Evolutionary conservation across 208 protist genomes (phyloP), one percentile per base, ranked within the genome.

Genomic region (Leishmania tarentolae): DNA sequence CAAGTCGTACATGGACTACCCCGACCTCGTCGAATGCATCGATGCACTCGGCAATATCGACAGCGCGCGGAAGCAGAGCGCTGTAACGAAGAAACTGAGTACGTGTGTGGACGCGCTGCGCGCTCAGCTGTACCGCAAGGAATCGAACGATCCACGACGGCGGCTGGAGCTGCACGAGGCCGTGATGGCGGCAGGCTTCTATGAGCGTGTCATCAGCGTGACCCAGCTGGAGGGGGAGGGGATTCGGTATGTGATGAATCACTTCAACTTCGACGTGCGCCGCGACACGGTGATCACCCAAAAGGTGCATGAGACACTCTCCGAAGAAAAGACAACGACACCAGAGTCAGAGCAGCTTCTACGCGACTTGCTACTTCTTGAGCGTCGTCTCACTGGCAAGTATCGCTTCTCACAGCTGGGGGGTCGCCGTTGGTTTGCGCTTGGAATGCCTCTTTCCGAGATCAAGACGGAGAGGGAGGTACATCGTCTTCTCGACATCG

Each of bases 231-330:
- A 94, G 53, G 93, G 93, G 31, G 93, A 97, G 82, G 81, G 77
- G 21, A 88, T 91, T 47, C 88, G 95, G 37, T 98, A 96, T 87
- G 91, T 96, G 28, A 76, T 97, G 28, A 91, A 97, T 76, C 95
- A 98, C 87, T 98, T 94, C 87, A 97, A 97, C 79, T 97, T 97
- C 80, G 93, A 97, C 82, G 85, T 98, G 24, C 95, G 95, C 47
- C 95, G 95, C 31, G 95, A 98, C 84, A 93, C 82, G 3, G 37
- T 66, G 31, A 97, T 98, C 77, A 95, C 95, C 3, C 85, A 87
- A 37, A 86, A 86, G 63, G 88, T 95, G 53, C 92, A 95, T 69
- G 85, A 95, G 40, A 89, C 87, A 28, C 53, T 95, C 47, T 82
- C 88, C 13, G 83, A 86, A 57, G 85, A 86, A 21, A 80, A 82